Base-by-base conservation (phyloP, 2,329 filamentous ascomycete genomes). In the Apiospora arundinis region DNA sequence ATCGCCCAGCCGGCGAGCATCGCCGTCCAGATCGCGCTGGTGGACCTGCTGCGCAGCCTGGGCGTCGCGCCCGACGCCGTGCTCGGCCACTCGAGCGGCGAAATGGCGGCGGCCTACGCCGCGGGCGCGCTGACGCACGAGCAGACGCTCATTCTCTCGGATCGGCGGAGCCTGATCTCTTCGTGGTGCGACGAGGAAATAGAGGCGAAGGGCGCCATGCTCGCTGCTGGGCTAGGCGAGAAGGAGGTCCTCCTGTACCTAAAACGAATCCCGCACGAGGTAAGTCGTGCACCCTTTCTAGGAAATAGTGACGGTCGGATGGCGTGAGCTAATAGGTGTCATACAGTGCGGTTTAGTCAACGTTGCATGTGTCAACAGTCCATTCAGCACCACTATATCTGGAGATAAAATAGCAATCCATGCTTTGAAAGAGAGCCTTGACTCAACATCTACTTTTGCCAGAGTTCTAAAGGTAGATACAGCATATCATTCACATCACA, bases 81-180 rank as follows among this genome's bases (percentile, higher is more conserved):
- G 21, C 67, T 68, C 1, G 69, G 74, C 21, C 74, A 75, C 44
- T 74, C 73, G 6, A 66, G 44, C 5, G 74, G 74, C 7, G 76
- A 77, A 68, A 71, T 71, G 18, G 68, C 70, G n/a, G 69, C 69
- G 2, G 70, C 70, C 2, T 73, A 71, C 28, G 11, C 12, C 0
- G 21, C 9, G 1, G 63, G 63, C 11, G 77, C 80, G 45, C 67
- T 85, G 5, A 79, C 78, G 3, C 21, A 32, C 32, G 32, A 32
- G 32, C 32, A 32, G 32, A 32, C 32, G 32, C 32, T 32, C 3
- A 32, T 32, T 6, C 32, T 32, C 32, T 32, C 32, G 32, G 32
- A 32, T 6, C 32, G 32, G 6, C 32, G 32, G 32, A 32, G 32
- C 32, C 6, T 32, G 32, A 32, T 32, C 6, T 32, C 32, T 32